phyloP scores from a whole-genome alignment of 495 filamentous ascomycete species.

The Monascus purpureus region DNA sequence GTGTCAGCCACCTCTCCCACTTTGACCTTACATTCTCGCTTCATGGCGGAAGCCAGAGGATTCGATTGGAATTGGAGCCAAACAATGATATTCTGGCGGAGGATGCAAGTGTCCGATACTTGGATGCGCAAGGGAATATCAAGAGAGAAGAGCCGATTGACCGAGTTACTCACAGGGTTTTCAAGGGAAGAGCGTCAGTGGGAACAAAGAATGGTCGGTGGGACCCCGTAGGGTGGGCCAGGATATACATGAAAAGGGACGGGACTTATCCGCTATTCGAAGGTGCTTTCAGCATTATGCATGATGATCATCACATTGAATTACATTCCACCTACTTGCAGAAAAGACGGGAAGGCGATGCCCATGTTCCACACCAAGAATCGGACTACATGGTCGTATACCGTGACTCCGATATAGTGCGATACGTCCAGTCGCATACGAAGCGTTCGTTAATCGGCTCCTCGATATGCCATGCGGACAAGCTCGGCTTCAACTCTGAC shows the following conservation, averaged over 20 bases:
- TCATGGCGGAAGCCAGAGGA: conserved; percentile 47
- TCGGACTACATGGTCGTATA: conserved; percentile 84
- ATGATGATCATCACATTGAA: conserved; percentile 82
- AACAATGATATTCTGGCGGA: conserved; percentile 81
- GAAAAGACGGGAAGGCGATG: conserved; percentile 63
- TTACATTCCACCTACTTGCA: conserved; percentile 57
- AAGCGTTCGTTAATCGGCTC: conserved; percentile 30
- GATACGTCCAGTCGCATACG: conserved; percentile 32
- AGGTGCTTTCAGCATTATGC: conserved; percentile 69
- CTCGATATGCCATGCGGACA: conserved; percentile 47
- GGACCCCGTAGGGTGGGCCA: conserved; percentile 75
- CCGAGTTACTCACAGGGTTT: conserved; percentile 63
- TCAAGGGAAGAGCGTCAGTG: conserved; percentile 65
- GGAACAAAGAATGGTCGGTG: conserved; percentile 49
- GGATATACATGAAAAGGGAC: conserved; percentile 64
- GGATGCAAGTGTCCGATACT: conserved; percentile 57
- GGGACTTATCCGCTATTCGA: conserved; percentile 73
- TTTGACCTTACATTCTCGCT: conserved; percentile 77
- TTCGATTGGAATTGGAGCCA: conserved; percentile 75
- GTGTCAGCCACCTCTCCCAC: conserved; percentile 60
- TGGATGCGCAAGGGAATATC: conserved; percentile 54
- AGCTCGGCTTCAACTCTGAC: conserved; percentile 55
- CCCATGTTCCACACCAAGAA: conserved; percentile 40
- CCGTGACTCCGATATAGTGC: conserved; percentile 72
- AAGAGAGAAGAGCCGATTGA: conserved; percentile 47